Conservation (phyloP, 208 protist species). For the Porcisia deanei region DNA sequence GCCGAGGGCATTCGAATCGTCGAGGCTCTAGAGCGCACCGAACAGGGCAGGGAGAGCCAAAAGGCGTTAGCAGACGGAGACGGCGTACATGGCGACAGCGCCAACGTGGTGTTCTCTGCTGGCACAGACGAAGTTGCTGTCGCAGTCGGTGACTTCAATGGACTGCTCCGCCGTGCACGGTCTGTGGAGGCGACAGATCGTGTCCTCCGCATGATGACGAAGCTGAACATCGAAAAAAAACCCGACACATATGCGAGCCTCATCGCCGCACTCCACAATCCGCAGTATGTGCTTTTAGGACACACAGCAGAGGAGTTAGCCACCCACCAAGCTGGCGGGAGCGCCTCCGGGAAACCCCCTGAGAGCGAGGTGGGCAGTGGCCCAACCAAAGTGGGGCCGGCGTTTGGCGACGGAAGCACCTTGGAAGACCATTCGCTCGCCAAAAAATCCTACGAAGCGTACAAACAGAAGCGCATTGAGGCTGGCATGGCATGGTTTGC, state of each 20-base stretch:
- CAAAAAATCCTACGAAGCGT: conserved; percentile 57
- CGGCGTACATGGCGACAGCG: background rate
- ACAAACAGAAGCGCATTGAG: conserved; percentile 53
- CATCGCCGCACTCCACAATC: conserved; percentile 71
- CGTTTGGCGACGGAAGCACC: background rate
- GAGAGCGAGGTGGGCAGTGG: background rate
- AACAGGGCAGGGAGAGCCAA: background rate
- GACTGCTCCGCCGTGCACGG: conserved; percentile 56
- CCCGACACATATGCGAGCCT: conserved; percentile 56
- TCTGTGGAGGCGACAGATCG: conserved; percentile 40
- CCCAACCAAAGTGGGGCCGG: background rate
- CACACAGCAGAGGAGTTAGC: conserved; percentile 30
- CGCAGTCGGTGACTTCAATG: conserved; percentile 78
- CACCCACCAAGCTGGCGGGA: conserved; percentile 10
- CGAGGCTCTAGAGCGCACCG: conserved; percentile 30
- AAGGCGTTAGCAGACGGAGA: background rate
- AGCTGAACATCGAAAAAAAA: conserved; percentile 39
- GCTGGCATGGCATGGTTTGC: conserved; percentile 59
- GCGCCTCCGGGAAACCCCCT: background rate
- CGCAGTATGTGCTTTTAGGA: conserved; percentile 53
- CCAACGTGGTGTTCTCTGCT: background rate
- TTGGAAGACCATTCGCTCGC: background rate
- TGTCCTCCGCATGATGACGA: conserved; percentile 71
- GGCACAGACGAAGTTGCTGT: conserved; percentile 10
- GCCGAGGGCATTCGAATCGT: conserved; percentile 44